Base-by-base conservation (phyloP, 2,329 filamentous ascomycete species). In the Penicillium sp. region DNA sequence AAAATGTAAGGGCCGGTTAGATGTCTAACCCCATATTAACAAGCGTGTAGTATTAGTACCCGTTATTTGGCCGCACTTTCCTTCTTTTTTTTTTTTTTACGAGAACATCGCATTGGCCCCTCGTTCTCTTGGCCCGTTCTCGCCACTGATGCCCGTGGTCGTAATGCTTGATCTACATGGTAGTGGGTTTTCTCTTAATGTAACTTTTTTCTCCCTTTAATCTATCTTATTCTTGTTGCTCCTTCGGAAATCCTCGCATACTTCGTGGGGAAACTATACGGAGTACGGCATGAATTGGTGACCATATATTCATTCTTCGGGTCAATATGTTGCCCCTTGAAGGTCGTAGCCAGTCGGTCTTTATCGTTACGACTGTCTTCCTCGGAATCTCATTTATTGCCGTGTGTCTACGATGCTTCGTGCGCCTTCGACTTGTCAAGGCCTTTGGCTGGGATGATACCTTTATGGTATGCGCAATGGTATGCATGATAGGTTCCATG, bases 361-460 rank as follows among this genome's bases (percentile, higher is more conserved):
- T 74, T 43, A 62, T 73, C 45, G 63, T 74, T 31, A 71, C 72
- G 4, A 59, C 70, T 17, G 38, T 72, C 7, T 74, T 74, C 42
- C 59, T 73, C 35, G 62, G 66, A 4, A 57, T 75, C 31, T 73
- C 72, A 1, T 70, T 73, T 37, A 62, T 72, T 49, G 57, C 71
- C 2, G 71, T 75, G 10, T 67, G 68, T 45, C 59, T 75, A 45
- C 69, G 73, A 71, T 73, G 71, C 54, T 75, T 75, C 60, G 72
- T 74, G 38, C 69, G 73, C 15, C 37, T 74, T 33, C 66, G 57
- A 37, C 46, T 76, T 15, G 70, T 74, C 46, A 71, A 67, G 55
- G 70, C 69, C 29, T 75, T 76, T 62, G 73, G 73, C 21, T 73
- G 71, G 67, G 73, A 76, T 70, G 73, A 76, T 66, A 60, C 60